Evolutionary conservation across 2,329 filamentous ascomycete genomes (phyloP).

Genomic region (Trichoderma sp.): DNA sequence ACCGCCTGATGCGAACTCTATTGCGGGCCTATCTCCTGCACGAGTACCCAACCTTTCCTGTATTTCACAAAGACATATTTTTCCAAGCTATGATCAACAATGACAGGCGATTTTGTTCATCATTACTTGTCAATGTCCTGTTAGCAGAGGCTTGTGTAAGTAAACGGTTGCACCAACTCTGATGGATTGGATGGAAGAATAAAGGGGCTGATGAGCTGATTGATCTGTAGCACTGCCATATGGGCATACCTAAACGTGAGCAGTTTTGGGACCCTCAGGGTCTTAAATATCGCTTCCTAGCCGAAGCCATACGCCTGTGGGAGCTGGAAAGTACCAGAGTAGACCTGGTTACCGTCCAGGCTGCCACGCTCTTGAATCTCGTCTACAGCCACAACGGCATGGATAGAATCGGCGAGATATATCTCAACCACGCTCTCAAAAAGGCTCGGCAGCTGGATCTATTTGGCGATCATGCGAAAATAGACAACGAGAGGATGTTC

Average conservation of each 20-base stretch:
- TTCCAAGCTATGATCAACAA: constrained; percentile 39
- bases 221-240: background rate
- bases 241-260: constrained; percentile 5
- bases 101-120: constrained; percentile 37
- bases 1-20: constrained; percentile 36
- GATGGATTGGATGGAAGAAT: background rate
- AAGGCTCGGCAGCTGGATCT: constrained; percentile 37
- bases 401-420: constrained; percentile 40
- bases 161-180: constrained; percentile 1
- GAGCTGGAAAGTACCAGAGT: constrained; percentile 34
- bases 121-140: constrained; percentile 41
- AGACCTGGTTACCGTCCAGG: constrained; percentile 39
- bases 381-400: constrained; percentile 35
- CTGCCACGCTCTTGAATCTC: constrained; percentile 36
- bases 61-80: constrained; percentile 42
- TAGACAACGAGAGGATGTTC: background rate
- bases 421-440: constrained; percentile 33
- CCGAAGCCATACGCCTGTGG: constrained; percentile 41
- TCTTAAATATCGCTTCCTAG: constrained; percentile 40
- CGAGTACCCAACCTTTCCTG: constrained; percentile 37
- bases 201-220: background rate
- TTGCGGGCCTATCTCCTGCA: constrained; percentile 33
- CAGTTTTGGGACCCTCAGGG: constrained; percentile 41
- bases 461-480: constrained; percentile 27
- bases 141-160: constrained; percentile 39